Percentiles rank a stretch among this genome's conserved stretches.
Evolutionary conservation across 257 asterid genomes (phyloP).

Genomic region (Scutellaria barbata): DNA sequence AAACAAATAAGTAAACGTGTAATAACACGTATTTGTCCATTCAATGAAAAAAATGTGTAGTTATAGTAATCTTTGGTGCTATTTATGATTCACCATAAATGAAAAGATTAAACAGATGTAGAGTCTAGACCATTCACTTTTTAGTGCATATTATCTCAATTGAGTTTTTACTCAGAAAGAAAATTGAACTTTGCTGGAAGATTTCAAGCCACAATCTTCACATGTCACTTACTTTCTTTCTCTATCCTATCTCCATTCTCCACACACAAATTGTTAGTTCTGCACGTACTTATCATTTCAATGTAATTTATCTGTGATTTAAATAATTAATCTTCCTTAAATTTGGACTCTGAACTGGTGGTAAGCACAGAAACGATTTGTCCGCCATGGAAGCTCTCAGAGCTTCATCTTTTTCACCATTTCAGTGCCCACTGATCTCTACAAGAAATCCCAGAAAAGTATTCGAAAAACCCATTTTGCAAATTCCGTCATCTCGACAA

Average conservation of each 20-base stretch:
- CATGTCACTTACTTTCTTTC: neutral
- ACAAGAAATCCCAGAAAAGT: slow-evolving; percentile 21
- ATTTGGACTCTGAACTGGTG: neutral
- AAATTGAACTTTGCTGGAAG: slow-evolving; percentile 31
- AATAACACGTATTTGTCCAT: too few species aligned
- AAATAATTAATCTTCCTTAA: slow-evolving; percentile 1
- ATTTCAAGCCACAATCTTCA: slow-evolving; percentile 39
- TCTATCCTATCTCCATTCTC: slow-evolving; percentile 32
- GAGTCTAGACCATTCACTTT: too few species aligned
- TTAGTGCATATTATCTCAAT: too few species aligned
- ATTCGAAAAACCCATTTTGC: slow-evolving; percentile 32
- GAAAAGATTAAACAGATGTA: too few species aligned
- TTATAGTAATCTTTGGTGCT: too few species aligned
- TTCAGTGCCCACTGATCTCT: slow-evolving; percentile 32
- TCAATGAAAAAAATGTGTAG: too few species aligned
- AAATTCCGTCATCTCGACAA: slow-evolving; percentile 30
- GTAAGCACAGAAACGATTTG: neutral
- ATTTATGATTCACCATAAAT: too few species aligned
- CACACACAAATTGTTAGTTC: neutral
- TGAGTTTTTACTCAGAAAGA: neutral
- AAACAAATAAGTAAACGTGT: too few species aligned
- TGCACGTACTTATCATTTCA: slow-evolving; percentile 18
- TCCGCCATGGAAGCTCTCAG: slow-evolving; percentile 65
- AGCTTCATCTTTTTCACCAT: slow-evolving; percentile 47
- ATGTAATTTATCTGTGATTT: neutral